phyloP scores from a whole-genome alignment of 495 filamentous ascomycete genomes.

The Penicillium atrosanguineum region DNA sequence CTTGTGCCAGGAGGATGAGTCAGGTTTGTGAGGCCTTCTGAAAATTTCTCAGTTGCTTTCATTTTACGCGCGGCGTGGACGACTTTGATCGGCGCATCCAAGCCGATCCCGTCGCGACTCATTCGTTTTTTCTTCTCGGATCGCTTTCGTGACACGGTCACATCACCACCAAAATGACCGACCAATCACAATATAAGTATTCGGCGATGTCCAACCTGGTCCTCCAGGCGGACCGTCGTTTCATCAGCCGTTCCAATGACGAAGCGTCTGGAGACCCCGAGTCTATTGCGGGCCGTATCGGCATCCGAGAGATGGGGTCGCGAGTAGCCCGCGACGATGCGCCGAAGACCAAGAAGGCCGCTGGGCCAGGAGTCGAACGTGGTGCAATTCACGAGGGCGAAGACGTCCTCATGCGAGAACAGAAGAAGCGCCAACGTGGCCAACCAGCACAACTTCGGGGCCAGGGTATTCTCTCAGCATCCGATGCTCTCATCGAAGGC shows the following conservation, averaged over 20 bases:
- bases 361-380: slow-evolving; percentile 67
- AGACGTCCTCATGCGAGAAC: slow-evolving; percentile 81
- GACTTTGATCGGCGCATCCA: slow-evolving; percentile 35
- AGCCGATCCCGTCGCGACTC: slow-evolving; percentile 33
- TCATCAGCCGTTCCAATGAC: slow-evolving; percentile 86
- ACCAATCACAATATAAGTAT: slow-evolving; percentile 99
- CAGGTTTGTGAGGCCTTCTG: slow-evolving; percentile 40
- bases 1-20: slow-evolving; percentile 41
- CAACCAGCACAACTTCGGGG: slow-evolving; percentile 71
- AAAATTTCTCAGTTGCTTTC: slow-evolving; percentile 22
- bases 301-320: slow-evolving; percentile 90
- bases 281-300: slow-evolving; percentile 90
- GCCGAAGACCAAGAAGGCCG: slow-evolving; percentile 70
- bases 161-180: slow-evolving; percentile 63
- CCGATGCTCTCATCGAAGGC: slow-evolving; percentile 85
- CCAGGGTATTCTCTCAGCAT: slow-evolving; percentile 77
- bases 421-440: slow-evolving; percentile 78
- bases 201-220: slow-evolving; percentile 99
- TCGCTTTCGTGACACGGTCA: slow-evolving; percentile 13
- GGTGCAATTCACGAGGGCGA: slow-evolving; percentile 80
- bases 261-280: slow-evolving; percentile 97
- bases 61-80: slow-evolving; percentile 16
- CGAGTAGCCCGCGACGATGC: slow-evolving; percentile 74
- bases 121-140: slow-evolving; percentile 23
- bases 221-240: slow-evolving; percentile 97